These are phyloP conservation scores for Penicillium cosmopolitanum DNA, from an alignment of 495 filamentous ascomycete species.

Conservation along the genomic window DNA sequence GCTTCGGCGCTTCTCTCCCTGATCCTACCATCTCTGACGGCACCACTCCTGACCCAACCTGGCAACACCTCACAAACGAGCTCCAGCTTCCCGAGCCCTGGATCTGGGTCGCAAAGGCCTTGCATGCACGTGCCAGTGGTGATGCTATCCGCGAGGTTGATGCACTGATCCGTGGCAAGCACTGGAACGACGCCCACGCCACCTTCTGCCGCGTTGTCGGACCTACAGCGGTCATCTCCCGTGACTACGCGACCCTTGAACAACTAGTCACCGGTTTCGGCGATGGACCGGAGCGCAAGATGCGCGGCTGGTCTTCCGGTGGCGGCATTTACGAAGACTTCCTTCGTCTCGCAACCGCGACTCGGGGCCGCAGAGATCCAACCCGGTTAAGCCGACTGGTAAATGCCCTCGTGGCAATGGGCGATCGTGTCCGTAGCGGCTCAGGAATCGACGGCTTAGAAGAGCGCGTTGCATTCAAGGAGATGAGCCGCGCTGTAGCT, in stretches of 20 bases:
- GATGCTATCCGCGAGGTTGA: slow-evolving; percentile 69
- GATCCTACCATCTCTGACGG: slow-evolving; percentile 61
- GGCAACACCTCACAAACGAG: slow-evolving; percentile 59
- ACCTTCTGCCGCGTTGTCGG: slow-evolving; percentile 79
- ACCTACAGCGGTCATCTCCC: slow-evolving; percentile 75
- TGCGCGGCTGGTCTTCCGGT: slow-evolving; percentile 69
- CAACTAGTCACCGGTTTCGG: slow-evolving; percentile 69
- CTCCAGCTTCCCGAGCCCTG: slow-evolving; percentile 72
- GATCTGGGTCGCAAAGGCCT: slow-evolving; percentile 87
- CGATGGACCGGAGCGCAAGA: slow-evolving; percentile 50
- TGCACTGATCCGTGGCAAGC: slow-evolving; percentile 73
- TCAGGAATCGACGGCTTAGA: slow-evolving; percentile 67
- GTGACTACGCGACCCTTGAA: slow-evolving; percentile 67
- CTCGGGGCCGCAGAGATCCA: slow-evolving; percentile 39
- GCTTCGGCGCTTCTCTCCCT: slow-evolving; percentile 48
- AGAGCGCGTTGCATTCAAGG: slow-evolving; percentile 76
- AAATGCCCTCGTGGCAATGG: slow-evolving; percentile 64
- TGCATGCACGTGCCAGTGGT: slow-evolving; percentile 71
- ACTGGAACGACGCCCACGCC: slow-evolving; percentile 79
- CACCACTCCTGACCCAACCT: slow-evolving; percentile 41
- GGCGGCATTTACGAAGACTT: slow-evolving; percentile 85
- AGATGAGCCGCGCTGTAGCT: slow-evolving; percentile 64
- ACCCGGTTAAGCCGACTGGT: slow-evolving; percentile 61
- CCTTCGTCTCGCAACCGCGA: slow-evolving; percentile 58
- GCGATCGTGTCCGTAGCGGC: slow-evolving; percentile 54